Evolutionary conservation across 2,329 filamentous ascomycete species (phyloP).

Genomic region (Exophiala mesophila): DNA sequence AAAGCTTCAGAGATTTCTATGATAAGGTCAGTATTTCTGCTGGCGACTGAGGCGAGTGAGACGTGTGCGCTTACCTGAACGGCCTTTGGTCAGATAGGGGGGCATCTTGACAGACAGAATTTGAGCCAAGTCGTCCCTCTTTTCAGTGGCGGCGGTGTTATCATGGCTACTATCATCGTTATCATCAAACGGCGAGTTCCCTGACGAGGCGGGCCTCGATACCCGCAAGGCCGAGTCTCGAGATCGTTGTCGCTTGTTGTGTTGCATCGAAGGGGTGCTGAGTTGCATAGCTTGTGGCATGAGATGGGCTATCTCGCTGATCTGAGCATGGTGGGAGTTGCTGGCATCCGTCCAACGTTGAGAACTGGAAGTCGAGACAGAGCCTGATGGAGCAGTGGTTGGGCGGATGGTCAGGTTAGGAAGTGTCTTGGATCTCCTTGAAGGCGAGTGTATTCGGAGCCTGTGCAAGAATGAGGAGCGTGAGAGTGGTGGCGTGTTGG

Average conservation of each 20-base stretch:
- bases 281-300: constrained; percentile 24
- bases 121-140: constrained; percentile 8
- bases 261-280: constrained; percentile 14
- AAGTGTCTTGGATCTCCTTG: constrained; percentile 18
- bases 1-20: constrained; percentile 58
- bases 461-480: constrained; percentile 24
- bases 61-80: constrained; percentile 18
- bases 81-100: constrained; percentile 24
- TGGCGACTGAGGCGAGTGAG: constrained; percentile 8
- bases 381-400: constrained; percentile 3
- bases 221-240: constrained; percentile 12
- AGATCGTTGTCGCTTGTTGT: constrained; percentile 25
- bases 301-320: constrained; percentile 23
- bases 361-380: constrained; percentile 14
- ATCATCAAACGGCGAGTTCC: neutral
- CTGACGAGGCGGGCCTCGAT: neutral
- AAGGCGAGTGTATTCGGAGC: constrained; percentile 23
- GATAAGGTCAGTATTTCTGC: constrained; percentile 11
- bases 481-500: constrained; percentile 6
- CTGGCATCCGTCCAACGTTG: constrained; percentile 17
- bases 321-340: constrained; percentile 22
- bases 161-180: neutral
- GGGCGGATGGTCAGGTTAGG: constrained; percentile 20
- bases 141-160: too few relatives aligned
- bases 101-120: constrained; percentile 20